Conservation (phyloP, 306 rosid species). For the Biancaea sappan region DNA sequence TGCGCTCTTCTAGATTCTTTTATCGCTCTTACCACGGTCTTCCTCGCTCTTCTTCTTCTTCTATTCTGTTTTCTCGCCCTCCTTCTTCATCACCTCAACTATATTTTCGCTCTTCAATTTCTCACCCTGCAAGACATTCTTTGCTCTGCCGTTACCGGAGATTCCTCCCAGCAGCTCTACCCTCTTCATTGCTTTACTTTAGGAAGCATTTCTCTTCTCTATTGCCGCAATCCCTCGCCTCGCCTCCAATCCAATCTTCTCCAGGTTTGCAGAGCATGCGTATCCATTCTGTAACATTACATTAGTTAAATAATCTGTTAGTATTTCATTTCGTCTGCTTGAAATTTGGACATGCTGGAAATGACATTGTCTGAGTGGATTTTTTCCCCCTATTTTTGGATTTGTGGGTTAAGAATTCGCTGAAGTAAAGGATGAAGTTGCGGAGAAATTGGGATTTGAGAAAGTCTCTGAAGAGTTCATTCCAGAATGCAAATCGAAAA, state of each 20-base stretch:
- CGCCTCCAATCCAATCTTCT: slow-evolving; percentile 48
- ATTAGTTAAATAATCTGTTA: too few relatives aligned
- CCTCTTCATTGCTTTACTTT: slow-evolving; percentile 24
- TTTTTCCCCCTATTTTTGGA: neutral
- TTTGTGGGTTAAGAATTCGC: slow-evolving; percentile 44
- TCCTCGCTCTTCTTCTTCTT: slow-evolving; percentile 42
- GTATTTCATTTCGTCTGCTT: too few relatives aligned
- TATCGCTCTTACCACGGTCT: neutral
- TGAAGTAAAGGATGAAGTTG: slow-evolving; percentile 61
- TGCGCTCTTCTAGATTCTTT: slow-evolving; percentile 54
- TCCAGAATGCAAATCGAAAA: slow-evolving; percentile 84
- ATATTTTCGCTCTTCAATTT: slow-evolving; percentile 25
- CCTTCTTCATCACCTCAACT: slow-evolving; percentile 4
- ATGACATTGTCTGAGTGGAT: neutral
- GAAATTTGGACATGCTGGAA: too few relatives aligned
- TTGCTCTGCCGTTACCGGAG: slow-evolving; percentile 49
- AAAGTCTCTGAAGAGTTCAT: slow-evolving; percentile 74
- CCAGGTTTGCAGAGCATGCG: slow-evolving; percentile 41
- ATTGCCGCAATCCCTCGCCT: slow-evolving; percentile 59
- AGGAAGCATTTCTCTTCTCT: slow-evolving; percentile 56
- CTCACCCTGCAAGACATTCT: neutral
- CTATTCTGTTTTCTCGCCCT: neutral
- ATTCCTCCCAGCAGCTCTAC: slow-evolving; percentile 34
- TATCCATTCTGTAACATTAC: too few relatives aligned
- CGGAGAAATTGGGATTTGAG: slow-evolving; percentile 67